Percentiles rank a stretch among this genome's conserved stretches.
Conservation (phyloP, 306 rosid species). For the Neltuma alba region DNA sequence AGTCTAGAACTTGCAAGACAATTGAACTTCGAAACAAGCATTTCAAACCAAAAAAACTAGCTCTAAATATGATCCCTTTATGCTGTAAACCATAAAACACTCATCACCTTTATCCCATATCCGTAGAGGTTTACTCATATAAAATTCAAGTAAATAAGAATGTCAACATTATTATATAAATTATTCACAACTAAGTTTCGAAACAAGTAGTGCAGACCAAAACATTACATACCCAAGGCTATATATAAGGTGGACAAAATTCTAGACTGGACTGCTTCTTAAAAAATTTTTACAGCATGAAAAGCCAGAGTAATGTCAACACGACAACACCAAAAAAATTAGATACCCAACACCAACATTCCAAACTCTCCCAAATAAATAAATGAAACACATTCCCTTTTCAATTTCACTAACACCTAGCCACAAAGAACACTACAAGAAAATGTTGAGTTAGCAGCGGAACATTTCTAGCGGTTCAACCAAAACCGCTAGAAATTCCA, state of each 20-base stretch:
- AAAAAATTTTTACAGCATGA: conserved; percentile 58
- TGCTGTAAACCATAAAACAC: conserved; percentile 20
- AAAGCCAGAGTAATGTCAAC: conserved; percentile 32
- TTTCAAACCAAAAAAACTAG: no score
- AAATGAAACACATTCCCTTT: neutral
- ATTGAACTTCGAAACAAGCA: no score
- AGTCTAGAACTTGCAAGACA: conserved; percentile 69
- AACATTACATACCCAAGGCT: conserved; percentile 77
- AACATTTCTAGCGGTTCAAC: no score
- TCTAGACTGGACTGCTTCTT: conserved; percentile 96
- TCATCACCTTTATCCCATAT: conserved; percentile 98
- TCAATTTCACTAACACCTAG: conserved; percentile 4
- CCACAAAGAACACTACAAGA: neutral
- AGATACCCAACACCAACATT: neutral
- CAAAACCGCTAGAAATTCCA: no score
- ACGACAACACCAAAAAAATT: neutral
- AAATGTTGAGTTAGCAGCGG: no score
- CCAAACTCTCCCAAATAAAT: neutral
- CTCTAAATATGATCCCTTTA: neutral
- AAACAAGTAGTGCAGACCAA: neutral
- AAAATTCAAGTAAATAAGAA: conserved; percentile 6
- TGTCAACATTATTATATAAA: conserved; percentile 29
- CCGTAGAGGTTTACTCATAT: conserved; percentile 95
- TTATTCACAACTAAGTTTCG: neutral
- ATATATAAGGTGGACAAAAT: conserved; percentile 86